Conservation (phyloP, 495 filamentous ascomycete genomes). For the Aspergillus incahuasiensis region DNA sequence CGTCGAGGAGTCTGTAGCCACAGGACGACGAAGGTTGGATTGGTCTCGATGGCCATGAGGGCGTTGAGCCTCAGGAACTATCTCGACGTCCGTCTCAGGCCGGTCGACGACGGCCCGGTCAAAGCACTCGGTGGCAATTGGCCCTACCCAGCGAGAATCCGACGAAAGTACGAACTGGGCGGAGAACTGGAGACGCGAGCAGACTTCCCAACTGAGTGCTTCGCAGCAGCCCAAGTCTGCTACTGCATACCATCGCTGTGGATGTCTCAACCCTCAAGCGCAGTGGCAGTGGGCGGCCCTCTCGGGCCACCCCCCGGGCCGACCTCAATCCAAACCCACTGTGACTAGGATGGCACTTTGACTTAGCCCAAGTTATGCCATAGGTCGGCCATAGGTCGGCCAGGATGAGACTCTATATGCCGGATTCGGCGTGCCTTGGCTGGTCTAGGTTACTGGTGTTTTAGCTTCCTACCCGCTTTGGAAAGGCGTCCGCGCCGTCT, state of each 20-base stretch:
- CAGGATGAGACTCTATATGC: conserved; percentile 8
- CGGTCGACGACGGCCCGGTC: background rate
- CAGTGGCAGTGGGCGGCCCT: conserved; percentile 21
- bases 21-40: background rate
- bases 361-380: too few relatives aligned
- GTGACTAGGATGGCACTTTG: background rate
- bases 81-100: background rate
- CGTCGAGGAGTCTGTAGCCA: background rate
- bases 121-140: background rate
- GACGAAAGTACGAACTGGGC: background rate
- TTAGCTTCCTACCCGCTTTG: conserved; percentile 15
- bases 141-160: background rate
- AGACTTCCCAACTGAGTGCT: background rate
- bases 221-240: background rate
- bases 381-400: conserved; percentile 5
- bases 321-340: conserved; percentile 15
- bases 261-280: conserved; percentile 18
- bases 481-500: conserved; percentile 32
- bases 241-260: conserved; percentile 5
- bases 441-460: conserved; percentile 9
- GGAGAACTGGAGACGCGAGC: background rate
- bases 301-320: background rate
- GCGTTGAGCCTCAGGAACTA: background rate
- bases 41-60: background rate
- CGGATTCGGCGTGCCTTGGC: conserved; percentile 5